phyloP scores from a whole-genome alignment of 768 basidiomycete genomes.

The Vararia minispora region DNA sequence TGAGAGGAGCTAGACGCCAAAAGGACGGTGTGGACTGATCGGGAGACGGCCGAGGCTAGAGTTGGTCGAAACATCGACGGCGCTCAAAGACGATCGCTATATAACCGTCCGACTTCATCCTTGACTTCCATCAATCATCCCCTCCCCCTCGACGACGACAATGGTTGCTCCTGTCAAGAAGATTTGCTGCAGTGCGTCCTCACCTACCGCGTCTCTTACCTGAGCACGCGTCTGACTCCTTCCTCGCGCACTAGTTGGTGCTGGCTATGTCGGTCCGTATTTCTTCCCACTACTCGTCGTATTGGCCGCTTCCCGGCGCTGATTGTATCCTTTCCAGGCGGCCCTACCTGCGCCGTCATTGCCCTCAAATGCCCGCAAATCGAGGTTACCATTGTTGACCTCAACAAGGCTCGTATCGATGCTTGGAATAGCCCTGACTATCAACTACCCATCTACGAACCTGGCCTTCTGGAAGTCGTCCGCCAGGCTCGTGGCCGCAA shows the following conservation, averaged over 20 bases:
- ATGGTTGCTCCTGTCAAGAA: too few species aligned
- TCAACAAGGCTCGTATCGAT: conserved; percentile 88
- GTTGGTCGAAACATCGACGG: too few species aligned
- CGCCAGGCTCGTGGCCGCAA: conserved; percentile 83
- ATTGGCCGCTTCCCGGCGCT: neutral
- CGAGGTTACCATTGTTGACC: conserved; percentile 93
- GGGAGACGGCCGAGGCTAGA: too few species aligned
- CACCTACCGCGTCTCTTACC: neutral
- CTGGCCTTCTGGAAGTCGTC: conserved; percentile 88
- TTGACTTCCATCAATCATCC: too few species aligned
- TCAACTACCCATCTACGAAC: conserved; percentile 92
- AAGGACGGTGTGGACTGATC: too few species aligned
- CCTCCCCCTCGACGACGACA: too few species aligned
- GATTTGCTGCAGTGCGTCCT: conserved; percentile 78
- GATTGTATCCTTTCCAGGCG: conserved; percentile 39
- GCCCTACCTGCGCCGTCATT: conserved; percentile 92
- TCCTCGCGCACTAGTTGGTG: conserved; percentile 45
- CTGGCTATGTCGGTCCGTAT: conserved; percentile 83
- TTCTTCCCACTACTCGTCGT: conserved; percentile 1
- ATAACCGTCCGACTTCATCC: too few species aligned
- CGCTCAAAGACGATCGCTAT: too few species aligned
- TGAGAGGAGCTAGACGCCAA: too few species aligned
- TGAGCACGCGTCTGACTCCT: conserved; percentile 11
- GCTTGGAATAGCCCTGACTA: conserved; percentile 92
- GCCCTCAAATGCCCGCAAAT: conserved; percentile 90